phyloP scores from a whole-genome alignment of 768 basidiomycete genomes.

The Termitomyces sp. region DNA sequence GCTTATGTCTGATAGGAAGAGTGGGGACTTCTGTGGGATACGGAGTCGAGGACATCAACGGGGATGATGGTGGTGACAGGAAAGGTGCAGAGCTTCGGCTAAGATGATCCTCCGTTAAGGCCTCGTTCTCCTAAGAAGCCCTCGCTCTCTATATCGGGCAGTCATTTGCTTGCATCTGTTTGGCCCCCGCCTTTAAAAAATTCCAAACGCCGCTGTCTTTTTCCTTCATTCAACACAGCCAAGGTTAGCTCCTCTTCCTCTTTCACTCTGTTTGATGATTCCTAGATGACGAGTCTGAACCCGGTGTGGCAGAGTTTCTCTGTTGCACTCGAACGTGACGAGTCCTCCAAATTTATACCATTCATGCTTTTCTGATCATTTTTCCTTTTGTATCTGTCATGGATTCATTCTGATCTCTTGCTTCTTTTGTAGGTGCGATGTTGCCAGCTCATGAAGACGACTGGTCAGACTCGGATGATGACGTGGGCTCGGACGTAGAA shows the following conservation, averaged over 20 bases:
- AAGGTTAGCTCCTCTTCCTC: slow-evolving; percentile 20
- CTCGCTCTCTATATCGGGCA: background rate
- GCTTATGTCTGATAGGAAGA: slow-evolving; percentile 40
- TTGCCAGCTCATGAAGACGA: slow-evolving; percentile 47
- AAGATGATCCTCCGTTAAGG: slow-evolving; percentile 25
- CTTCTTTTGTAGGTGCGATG: slow-evolving; percentile 29
- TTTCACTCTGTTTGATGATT: slow-evolving; percentile 32
- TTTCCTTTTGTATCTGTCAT: slow-evolving; percentile 19
- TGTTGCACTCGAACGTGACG: slow-evolving; percentile 55
- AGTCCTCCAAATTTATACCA: slow-evolving; percentile 66
- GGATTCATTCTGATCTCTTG: slow-evolving; percentile 18
- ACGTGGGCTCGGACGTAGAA: slow-evolving; percentile 50
- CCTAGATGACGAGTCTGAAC: slow-evolving; percentile 83
- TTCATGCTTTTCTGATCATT: slow-evolving; percentile 88
- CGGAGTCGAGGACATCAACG: slow-evolving; percentile 19
- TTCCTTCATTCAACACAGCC: slow-evolving; percentile 13
- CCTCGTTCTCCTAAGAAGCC: slow-evolving; percentile 6
- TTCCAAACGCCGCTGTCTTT: slow-evolving; percentile 12
- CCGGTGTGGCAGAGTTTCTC: slow-evolving; percentile 57
- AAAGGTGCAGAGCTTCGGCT: slow-evolving; percentile 21
- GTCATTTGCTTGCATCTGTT: slow-evolving; percentile 23
- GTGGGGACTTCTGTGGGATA: slow-evolving; percentile 16
- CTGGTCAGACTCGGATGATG: slow-evolving; percentile 84
- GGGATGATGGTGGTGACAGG: slow-evolving; percentile 25
- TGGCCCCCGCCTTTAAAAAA: slow-evolving; percentile 20